Evolutionary conservation across 2,329 filamentous ascomycete species (phyloP).

Genomic region (Pseudomassariella vexata): DNA sequence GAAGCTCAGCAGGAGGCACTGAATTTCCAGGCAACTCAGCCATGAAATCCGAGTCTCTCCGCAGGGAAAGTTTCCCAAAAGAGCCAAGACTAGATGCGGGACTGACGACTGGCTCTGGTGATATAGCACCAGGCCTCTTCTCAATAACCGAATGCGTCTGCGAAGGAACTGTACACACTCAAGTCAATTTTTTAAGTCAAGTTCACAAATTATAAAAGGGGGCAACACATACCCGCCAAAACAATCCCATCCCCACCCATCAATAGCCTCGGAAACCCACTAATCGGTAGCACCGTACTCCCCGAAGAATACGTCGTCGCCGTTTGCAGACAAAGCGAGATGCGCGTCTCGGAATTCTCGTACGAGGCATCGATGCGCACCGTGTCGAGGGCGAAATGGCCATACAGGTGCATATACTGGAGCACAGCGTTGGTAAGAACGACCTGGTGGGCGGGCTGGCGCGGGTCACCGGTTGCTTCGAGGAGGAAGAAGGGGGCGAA

Average conservation of each 20-base stretch:
- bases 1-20: slow-evolving; percentile 4
- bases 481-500: slow-evolving; percentile 26
- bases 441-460: slow-evolving; percentile 17
- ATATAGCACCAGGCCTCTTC: neutral
- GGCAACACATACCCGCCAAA: slow-evolving; percentile 1
- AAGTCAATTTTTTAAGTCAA: too few species aligned
- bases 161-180: slow-evolving; percentile 1
- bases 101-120: slow-evolving; percentile 6
- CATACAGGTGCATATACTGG: slow-evolving; percentile 24
- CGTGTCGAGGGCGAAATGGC: slow-evolving; percentile 20
- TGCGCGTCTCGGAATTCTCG: slow-evolving; percentile 17
- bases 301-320: slow-evolving; percentile 17
- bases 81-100: slow-evolving; percentile 3
- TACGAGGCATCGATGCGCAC: slow-evolving; percentile 15
- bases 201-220: too few species aligned
- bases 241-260: slow-evolving; percentile 20
- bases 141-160: neutral
- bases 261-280: slow-evolving; percentile 22
- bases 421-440: slow-evolving; percentile 18
- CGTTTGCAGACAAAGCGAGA: slow-evolving; percentile 21
- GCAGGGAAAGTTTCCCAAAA: slow-evolving; percentile 3
- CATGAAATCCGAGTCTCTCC: neutral
- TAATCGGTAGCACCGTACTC: slow-evolving; percentile 20
- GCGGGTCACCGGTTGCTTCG: slow-evolving; percentile 15
- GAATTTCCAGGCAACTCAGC: slow-evolving; percentile 5